Conservation (phyloP, 106 monocot species). For the Dendrobium catenatum region DNA sequence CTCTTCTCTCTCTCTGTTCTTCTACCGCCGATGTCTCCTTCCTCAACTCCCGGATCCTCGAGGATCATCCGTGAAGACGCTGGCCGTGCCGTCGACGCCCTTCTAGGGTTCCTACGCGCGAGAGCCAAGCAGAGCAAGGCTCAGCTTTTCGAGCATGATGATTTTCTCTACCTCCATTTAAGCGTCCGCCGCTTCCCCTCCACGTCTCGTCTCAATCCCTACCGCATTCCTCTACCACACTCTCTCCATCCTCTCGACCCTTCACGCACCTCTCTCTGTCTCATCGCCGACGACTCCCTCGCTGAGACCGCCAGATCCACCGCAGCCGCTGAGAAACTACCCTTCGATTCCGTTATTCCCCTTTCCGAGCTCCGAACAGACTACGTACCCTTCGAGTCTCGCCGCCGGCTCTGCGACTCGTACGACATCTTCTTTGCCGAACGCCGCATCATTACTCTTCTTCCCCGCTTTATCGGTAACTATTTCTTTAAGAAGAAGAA, state of each 20-base stretch:
- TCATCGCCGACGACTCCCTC: slow-evolving; percentile 33
- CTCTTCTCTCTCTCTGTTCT: not conserved
- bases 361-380: slow-evolving; percentile 33
- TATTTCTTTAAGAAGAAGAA: slow-evolving; percentile 34
- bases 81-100: slow-evolving; percentile 23
- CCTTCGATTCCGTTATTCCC: slow-evolving; percentile 21
- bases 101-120: slow-evolving; percentile 22
- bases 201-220: slow-evolving; percentile 24
- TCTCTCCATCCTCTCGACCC: slow-evolving; percentile 18
- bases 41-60: not conserved
- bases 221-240: slow-evolving; percentile 48
- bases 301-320: slow-evolving; percentile 6
- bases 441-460: slow-evolving; percentile 27
- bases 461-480: slow-evolving; percentile 29
- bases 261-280: slow-evolving; percentile 27
- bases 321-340: slow-evolving; percentile 16
- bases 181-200: slow-evolving; percentile 35
- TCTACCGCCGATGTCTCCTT: not conserved
- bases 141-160: slow-evolving; percentile 31
- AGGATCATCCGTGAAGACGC: slow-evolving; percentile 13
- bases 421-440: slow-evolving; percentile 49
- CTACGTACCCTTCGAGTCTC: slow-evolving; percentile 28
- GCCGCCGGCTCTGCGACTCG: slow-evolving; percentile 29
- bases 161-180: slow-evolving; percentile 37
- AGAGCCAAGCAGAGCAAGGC: slow-evolving; percentile 22